Evolutionary conservation across 345 rosid species (phyloP).

Genomic region (Noccaea caerulescens): DNA sequence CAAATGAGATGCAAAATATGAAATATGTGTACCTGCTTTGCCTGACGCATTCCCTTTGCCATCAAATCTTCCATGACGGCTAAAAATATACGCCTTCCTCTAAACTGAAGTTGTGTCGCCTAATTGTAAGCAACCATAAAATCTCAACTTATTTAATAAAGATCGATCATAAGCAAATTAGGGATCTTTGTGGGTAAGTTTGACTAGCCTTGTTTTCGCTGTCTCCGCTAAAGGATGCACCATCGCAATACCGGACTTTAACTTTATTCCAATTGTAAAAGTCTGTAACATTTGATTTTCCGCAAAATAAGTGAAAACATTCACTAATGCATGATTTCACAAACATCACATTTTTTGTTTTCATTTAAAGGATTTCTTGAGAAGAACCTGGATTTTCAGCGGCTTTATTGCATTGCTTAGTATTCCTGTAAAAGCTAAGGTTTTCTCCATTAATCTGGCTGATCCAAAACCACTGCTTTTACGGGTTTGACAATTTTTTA

Average conservation of each 20-base stretch:
- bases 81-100: slow-evolving; percentile 80
- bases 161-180: background rate
- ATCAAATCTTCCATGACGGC: slow-evolving; percentile 81
- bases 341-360: background rate
- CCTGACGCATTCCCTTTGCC: slow-evolving; percentile 66
- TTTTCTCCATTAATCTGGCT: slow-evolving; percentile 65
- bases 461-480: slow-evolving; percentile 71
- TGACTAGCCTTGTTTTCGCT: slow-evolving; percentile 65
- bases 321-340: background rate
- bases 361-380: background rate
- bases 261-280: slow-evolving; percentile 97
- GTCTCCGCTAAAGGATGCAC: slow-evolving; percentile 86
- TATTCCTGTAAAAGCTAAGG: slow-evolving; percentile 65
- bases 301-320: background rate
- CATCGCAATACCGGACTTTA: slow-evolving; percentile 87
- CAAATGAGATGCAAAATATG: background rate
- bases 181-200: background rate
- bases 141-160: slow-evolving; percentile 9
- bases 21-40: slow-evolving; percentile 58
- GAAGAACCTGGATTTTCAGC: slow-evolving; percentile 73
- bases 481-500: slow-evolving; percentile 64
- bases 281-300: slow-evolving; percentile 48
- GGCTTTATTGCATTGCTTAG: slow-evolving; percentile 73
- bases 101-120: slow-evolving; percentile 80
- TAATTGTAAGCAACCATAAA: slow-evolving; percentile 39